These are phyloP conservation scores for Saccharomyces hybrid DNA, from an alignment of 1,139 yeast genomes.

Conservation along the genomic window DNA sequence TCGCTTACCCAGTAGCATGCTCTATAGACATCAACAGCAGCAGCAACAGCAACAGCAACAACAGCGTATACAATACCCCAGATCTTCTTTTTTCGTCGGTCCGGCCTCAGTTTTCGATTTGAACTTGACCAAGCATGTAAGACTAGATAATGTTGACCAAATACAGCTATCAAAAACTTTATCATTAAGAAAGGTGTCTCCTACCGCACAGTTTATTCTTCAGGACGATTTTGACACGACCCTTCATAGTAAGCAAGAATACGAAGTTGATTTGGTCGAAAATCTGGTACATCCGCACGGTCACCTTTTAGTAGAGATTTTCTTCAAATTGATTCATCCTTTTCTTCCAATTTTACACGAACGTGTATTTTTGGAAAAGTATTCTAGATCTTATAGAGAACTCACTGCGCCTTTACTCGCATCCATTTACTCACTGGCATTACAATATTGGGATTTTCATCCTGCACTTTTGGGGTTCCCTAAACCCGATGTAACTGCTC, in stretches of 20 bases:
- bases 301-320: slow-evolving; percentile 58
- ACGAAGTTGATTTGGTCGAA: slow-evolving; percentile 65
- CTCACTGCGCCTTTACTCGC: slow-evolving; percentile 72
- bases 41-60: slow-evolving; percentile 7
- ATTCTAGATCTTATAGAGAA: slow-evolving; percentile 68
- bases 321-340: slow-evolving; percentile 71
- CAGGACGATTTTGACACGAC: slow-evolving; percentile 67
- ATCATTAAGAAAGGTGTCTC: slow-evolving; percentile 60
- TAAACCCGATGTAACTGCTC: slow-evolving; percentile 55
- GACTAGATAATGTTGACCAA: slow-evolving; percentile 40
- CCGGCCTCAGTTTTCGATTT: slow-evolving; percentile 65
- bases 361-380: slow-evolving; percentile 68
- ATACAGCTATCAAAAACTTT: slow-evolving; percentile 44
- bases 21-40: slow-evolving; percentile 4
- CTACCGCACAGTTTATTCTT: slow-evolving; percentile 54
- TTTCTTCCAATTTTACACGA: slow-evolving; percentile 72
- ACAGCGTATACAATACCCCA: slow-evolving; percentile 50
- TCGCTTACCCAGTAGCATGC: slow-evolving; percentile 2
- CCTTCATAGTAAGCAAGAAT: slow-evolving; percentile 53
- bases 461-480: slow-evolving; percentile 55
- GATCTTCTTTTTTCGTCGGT: slow-evolving; percentile 71
- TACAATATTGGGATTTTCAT: slow-evolving; percentile 82
- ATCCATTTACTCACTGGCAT: slow-evolving; percentile 65
- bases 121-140: slow-evolving; percentile 46
- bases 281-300: slow-evolving; percentile 73